Evolutionary conservation across 2,329 filamentous ascomycete genomes (phyloP).

Genomic region (Arthrobotrys megalospora): DNA sequence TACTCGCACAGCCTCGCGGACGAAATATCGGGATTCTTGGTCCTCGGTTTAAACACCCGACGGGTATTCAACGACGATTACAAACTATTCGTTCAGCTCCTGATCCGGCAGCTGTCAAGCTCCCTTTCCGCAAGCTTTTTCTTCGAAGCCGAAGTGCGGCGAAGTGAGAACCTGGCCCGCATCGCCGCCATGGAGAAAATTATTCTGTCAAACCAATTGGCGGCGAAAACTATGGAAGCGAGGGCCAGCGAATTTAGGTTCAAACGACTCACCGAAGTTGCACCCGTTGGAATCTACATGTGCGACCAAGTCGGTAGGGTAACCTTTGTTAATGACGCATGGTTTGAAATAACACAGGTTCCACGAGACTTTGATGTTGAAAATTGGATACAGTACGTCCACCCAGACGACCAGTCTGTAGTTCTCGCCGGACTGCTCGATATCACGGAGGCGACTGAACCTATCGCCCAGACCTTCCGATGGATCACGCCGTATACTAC

Average conservation of each 20-base stretch:
- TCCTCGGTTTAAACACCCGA: slow-evolving; percentile 83
- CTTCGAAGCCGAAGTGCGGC: slow-evolving; percentile 83
- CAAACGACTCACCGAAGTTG: slow-evolving; percentile 86
- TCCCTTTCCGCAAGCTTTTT: slow-evolving; percentile 83
- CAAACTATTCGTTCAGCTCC: slow-evolving; percentile 77
- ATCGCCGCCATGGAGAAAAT: slow-evolving; percentile 83
- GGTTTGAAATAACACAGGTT: slow-evolving; percentile 68
- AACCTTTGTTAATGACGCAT: slow-evolving; percentile 86
- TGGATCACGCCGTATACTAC: slow-evolving; percentile 45
- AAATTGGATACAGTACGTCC: slow-evolving; percentile 49
- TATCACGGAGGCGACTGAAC: slow-evolving; percentile 26
- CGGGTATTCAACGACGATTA: slow-evolving; percentile 86
- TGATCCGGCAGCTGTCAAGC: slow-evolving; percentile 73
- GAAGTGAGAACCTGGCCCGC: slow-evolving; percentile 80
- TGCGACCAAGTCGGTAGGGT: slow-evolving; percentile 80
- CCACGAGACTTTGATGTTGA: slow-evolving; percentile 37
- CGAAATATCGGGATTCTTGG: slow-evolving; percentile 76
- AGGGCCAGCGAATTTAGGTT: slow-evolving; percentile 78
- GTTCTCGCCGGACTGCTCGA: slow-evolving; percentile 4
- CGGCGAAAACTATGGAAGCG: slow-evolving; percentile 74
- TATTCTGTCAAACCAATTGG: slow-evolving; percentile 82
- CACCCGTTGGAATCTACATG: slow-evolving; percentile 85
- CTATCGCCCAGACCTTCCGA: slow-evolving; percentile 26
- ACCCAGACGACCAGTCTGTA: slow-evolving; percentile 14
- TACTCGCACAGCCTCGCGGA: slow-evolving; percentile 44